Conservation (phyloP, 2,329 filamentous ascomycete species). For the Epichloe amarillans region DNA sequence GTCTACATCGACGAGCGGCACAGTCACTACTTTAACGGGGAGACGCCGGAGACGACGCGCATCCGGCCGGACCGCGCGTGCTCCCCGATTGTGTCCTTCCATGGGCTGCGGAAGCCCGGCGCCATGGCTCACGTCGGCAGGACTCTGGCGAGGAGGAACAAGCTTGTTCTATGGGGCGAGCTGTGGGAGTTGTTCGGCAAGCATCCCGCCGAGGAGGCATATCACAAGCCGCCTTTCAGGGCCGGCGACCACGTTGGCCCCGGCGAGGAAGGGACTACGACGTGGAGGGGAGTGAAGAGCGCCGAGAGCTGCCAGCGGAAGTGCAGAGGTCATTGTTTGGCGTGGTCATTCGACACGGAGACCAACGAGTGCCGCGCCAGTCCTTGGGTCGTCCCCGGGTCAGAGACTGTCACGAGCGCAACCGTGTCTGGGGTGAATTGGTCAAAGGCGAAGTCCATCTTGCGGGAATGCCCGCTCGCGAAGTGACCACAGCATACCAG, state of each 20-base stretch:
- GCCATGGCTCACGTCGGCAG: conserved; percentile 33
- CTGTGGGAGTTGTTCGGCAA: conserved; percentile 35
- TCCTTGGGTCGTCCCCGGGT: conserved; percentile 36
- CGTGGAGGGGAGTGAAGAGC: conserved; percentile 22
- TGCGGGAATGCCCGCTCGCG: conserved; percentile 5
- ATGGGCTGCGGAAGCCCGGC: conserved; percentile 30
- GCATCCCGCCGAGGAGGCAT: conserved; percentile 24
- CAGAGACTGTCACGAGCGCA: conserved; percentile 5
- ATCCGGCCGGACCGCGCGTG: conserved; percentile 38
- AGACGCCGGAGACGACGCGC: conserved; percentile 33
- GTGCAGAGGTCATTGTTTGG: conserved; percentile 32
- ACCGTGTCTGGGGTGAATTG: conserved; percentile 20
- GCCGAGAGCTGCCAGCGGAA: conserved; percentile 29
- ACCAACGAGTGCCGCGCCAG: conserved; percentile 29
- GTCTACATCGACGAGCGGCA: conserved; percentile 43
- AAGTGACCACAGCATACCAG: neutral
- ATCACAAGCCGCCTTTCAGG: conserved; percentile 10
- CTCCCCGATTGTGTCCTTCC: conserved; percentile 40
- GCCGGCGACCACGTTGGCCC: conserved; percentile 38
- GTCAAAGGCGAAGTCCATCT: conserved; percentile 15
- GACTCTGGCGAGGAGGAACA: conserved; percentile 23
- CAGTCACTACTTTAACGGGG: conserved; percentile 42
- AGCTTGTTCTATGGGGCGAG: conserved; percentile 35
- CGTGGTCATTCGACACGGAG: conserved; percentile 35
- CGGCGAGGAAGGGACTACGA: conserved; percentile 28